phyloP scores from a whole-genome alignment of 352 stramenopile genomes.

The Pythium brassicae region DNA sequence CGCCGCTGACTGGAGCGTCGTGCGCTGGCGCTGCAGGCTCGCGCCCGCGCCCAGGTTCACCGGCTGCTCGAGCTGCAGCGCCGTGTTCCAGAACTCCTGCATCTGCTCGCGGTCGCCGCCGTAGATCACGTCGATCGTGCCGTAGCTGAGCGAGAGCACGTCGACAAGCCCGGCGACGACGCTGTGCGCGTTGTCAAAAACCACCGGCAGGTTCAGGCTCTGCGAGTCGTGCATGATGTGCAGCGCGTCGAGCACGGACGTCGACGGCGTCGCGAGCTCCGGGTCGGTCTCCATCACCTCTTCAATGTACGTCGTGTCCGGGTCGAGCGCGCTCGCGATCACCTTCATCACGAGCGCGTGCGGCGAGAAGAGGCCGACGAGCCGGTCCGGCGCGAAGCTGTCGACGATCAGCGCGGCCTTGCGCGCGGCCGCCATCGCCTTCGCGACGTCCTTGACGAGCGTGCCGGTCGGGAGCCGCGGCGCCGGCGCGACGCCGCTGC shows the following conservation, averaged over 20 bases:
- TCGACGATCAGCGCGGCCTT: conserved; percentile 95
- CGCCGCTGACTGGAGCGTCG: conserved; percentile 49
- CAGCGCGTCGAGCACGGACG: conserved; percentile 77
- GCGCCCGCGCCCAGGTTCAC: conserved; percentile 30
- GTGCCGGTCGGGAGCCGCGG: conserved; percentile 84
- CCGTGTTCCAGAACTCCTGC: conserved; percentile 88
- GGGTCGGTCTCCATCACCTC: conserved; percentile 90
- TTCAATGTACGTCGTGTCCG: conserved; percentile 86
- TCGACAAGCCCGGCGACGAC: conserved; percentile 82
- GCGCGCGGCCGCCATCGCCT: conserved; percentile 70
- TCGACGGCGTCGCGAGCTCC: conserved; percentile 61
- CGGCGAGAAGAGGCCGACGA: conserved; percentile 96
- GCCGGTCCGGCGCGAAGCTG: conserved; percentile 68
- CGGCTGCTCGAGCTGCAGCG: conserved; percentile 75
- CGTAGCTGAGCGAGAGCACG: conserved; percentile 81
- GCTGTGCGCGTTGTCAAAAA: conserved; percentile 48
- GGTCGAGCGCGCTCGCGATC: conserved; percentile 90
- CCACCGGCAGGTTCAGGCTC: conserved; percentile 75
- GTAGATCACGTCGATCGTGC: conserved; percentile 86
- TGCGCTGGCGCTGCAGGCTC: conserved; percentile 37
- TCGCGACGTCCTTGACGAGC: conserved; percentile 68
- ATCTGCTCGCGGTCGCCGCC: conserved; percentile 84
- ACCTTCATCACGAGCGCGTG: conserved; percentile 97
- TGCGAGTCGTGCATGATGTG: conserved; percentile 89
- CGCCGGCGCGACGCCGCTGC: conserved; percentile 38